Evolutionary conservation across 768 basidiomycete species (phyloP), one percentile per base, ranked within the genome.

Genomic region (Auricularia cornea): DNA sequence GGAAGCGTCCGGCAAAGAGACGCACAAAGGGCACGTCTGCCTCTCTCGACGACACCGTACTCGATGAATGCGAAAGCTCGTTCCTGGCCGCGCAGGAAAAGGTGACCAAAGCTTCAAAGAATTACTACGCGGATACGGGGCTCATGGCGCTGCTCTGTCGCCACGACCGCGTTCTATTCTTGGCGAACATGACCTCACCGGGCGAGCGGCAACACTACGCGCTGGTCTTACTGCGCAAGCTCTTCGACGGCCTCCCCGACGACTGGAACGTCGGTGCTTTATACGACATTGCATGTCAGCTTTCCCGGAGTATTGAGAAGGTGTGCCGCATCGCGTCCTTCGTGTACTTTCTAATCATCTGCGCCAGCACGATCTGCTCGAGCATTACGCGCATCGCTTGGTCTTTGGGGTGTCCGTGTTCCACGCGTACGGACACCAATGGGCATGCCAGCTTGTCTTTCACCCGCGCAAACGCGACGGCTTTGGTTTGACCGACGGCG

Each of bases 131-230:
- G 2, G 65, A 67, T 41, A 69, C 64, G 16, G 68, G 68, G 12
- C 26, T 69, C 0, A 64, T 69, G 65, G 65, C 63, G 6, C 20
- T 69, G 11, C 31, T 67, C 29, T 69, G 68, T 20, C 40, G 57
- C 16, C 68, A 69, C 40, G 68, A 69, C 61, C 8, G 20, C 16
- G 66, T 66, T 0, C 62, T 79, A 0, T 75, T 75, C 30, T 63
- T 78, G 2, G 73, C 74, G 16, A 78, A 81, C 60, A 78, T 81
- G 14, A 72, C 76, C 62, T 69, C 76, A 0, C 70, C 76, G 12
- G 74, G 78, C 3, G 73, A 79, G 62, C 67, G 77, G 62, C 75
- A 79, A 59, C 72, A 77, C 20, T 79, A 75, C 64, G 69, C 71
- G 26, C 66, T 79, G 2, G 68, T 76, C 0, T 67, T 79, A 0